Evolutionary conservation across 768 basidiomycete species (phyloP).

Genomic region (Suillus brevipes): DNA sequence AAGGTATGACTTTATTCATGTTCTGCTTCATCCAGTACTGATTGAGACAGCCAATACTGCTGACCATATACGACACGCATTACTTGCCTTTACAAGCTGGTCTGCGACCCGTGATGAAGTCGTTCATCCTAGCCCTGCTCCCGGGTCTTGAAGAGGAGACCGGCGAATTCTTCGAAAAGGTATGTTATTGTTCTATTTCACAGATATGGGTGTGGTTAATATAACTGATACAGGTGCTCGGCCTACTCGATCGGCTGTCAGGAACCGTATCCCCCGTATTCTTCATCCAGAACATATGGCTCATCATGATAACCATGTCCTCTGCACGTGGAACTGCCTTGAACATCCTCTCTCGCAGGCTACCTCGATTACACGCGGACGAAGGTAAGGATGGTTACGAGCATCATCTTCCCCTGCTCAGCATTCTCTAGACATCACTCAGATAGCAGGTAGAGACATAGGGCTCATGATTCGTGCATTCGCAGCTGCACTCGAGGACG

Average conservation of each 20-base stretch:
- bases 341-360: constrained; percentile 79
- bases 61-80: constrained; percentile 90
- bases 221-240: constrained; percentile 58
- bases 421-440: constrained; percentile 52
- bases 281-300: constrained; percentile 95
- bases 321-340: constrained; percentile 82
- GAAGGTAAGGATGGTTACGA: constrained; percentile 54
- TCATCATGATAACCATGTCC: constrained; percentile 88
- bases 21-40: background rate
- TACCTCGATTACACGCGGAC: constrained; percentile 68
- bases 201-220: constrained; percentile 7
- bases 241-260: constrained; percentile 78
- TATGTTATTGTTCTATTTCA: constrained; percentile 20
- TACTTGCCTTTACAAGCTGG: constrained; percentile 83
- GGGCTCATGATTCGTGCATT: constrained; percentile 96
- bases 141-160: constrained; percentile 98
- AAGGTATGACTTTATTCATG: constrained; percentile 52
- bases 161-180: constrained; percentile 95
- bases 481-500: constrained; percentile 87
- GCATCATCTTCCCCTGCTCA: constrained; percentile 6
- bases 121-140: constrained; percentile 88
- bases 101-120: constrained; percentile 89
- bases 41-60: constrained; percentile 65
- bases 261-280: constrained; percentile 83
- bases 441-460: constrained; percentile 79